Percentiles rank a stretch among this genome's conserved stretches.
Conservation (phyloP, 805 yeast genomes). For the Sugiyamaella boreocaroliniensis region DNA sequence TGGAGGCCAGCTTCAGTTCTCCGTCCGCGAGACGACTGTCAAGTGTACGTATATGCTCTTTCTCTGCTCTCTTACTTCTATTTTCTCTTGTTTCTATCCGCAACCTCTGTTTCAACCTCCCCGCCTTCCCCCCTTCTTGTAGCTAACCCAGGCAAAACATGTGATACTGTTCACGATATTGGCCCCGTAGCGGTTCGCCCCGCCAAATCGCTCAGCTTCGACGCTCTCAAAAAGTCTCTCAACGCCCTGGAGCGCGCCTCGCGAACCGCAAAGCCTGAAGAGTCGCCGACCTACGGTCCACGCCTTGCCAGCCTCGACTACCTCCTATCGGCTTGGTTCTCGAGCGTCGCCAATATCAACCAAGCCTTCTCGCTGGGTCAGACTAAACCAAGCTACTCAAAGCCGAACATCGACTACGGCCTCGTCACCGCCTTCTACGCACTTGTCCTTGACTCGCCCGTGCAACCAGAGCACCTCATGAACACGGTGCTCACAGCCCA, state of each 20-base stretch:
- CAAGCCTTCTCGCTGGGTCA: constrained; percentile 43
- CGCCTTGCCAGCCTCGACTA: constrained; percentile 33
- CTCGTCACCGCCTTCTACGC: constrained; percentile 44
- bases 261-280: background rate
- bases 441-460: constrained; percentile 43
- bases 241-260: background rate
- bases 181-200: background rate
- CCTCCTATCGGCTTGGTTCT: constrained; percentile 43
- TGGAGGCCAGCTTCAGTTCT: constrained; percentile 24
- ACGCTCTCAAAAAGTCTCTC: constrained; percentile 37
- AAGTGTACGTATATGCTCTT: constrained; percentile 37
- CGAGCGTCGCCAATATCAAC: constrained; percentile 43
- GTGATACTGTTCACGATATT: constrained; percentile 33
- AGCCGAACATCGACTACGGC: constrained; percentile 44
- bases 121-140: background rate
- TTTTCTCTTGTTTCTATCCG: too few relatives aligned
- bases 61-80: too few relatives aligned
- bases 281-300: background rate
- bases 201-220: constrained; percentile 8
- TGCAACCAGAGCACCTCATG: constrained; percentile 48
- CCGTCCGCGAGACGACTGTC: constrained; percentile 29
- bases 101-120: background rate
- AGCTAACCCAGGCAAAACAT: constrained; percentile 32
- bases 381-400: constrained; percentile 35
- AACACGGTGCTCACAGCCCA: constrained; percentile 48